Base-by-base conservation (phyloP, 192 early-diverging fungal genomes). In the Linnemannia elongata region DNA sequence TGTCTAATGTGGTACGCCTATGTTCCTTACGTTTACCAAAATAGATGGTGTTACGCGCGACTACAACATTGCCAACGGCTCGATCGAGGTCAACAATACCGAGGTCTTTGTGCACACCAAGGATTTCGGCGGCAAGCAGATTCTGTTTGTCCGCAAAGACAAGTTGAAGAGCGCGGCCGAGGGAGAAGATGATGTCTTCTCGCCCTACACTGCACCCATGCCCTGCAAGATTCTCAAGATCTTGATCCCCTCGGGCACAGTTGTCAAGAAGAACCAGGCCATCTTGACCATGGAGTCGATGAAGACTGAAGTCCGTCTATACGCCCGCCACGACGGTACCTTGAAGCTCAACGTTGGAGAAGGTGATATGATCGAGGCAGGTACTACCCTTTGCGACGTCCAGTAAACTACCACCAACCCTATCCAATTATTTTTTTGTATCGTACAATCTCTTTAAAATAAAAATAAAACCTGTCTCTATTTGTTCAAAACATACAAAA, bases 231-330 rank as follows among this genome's bases (percentile, higher is more conserved):
- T 93, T 49, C 89, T 93, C 71, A 90, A 90, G 86, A 83, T 93
- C 24, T 87, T 92, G 44, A 79, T 85, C 35, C 83, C 91, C n/a
- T 87, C 89, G 8, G 93, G 93, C 0, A 83, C 91, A 0, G 72
- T 68, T 8, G 91, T 93, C 27, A 92, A 88, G 74, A 93, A 93
- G 76, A 92, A 93, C 49, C 89, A 90, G 52, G 82, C 90, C 10
- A 82, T 94, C 44, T 79, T 94, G 77, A 93, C 93, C 8, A 91
- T 94, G 75, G 93, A 94, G 78, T 91, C 92, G 36, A 94, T 94
- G 93, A 94, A 94, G 81, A 93, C 91, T 18, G 93, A 93, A 75
- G 91, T 93, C 27, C 92, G 91, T 73, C 79, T 93, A 27, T 89
- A 90, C 68, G 88, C 89, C 38, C 88, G 90, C 54, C 90, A 92